Conservation (phyloP, 2,329 filamentous ascomycete genomes). For the Fusarium papillatum region DNA sequence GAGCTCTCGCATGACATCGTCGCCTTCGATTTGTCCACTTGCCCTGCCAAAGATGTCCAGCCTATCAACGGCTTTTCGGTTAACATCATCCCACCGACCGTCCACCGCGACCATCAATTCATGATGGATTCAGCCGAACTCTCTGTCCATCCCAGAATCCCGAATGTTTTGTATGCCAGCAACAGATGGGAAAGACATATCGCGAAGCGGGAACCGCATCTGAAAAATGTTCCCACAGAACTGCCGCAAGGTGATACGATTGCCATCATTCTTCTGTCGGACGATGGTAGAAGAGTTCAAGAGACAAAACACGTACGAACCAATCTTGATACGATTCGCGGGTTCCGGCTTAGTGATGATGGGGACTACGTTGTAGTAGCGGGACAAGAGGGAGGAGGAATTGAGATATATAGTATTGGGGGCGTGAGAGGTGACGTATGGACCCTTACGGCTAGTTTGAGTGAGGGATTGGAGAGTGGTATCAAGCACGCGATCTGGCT, state of each 20-base stretch:
- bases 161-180: constrained; percentile 2
- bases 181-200: constrained; percentile 12
- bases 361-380: background rate
- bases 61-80: background rate
- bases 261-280: background rate
- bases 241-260: constrained; percentile 1
- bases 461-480: background rate
- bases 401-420: constrained; percentile 2
- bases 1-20: constrained; percentile 4
- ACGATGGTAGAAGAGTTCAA: background rate
- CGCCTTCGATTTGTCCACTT: background rate
- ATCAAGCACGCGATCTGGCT: constrained; percentile 7
- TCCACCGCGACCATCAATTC: constrained; percentile 2
- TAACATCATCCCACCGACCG: background rate
- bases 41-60: background rate
- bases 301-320: background rate
- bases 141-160: background rate
- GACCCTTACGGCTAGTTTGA: background rate
- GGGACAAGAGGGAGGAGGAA: constrained; percentile 6
- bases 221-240: background rate
- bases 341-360: background rate
- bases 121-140: constrained; percentile 11
- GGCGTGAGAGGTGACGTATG: background rate
- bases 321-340: constrained; percentile 1
- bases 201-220: background rate